A percentile compares a stretch with the other conserved stretches of the same genome.
These are phyloP conservation scores for Haematococcus lacustris DNA, from an alignment of 139 green algal genomes.

Conservation along the genomic window DNA sequence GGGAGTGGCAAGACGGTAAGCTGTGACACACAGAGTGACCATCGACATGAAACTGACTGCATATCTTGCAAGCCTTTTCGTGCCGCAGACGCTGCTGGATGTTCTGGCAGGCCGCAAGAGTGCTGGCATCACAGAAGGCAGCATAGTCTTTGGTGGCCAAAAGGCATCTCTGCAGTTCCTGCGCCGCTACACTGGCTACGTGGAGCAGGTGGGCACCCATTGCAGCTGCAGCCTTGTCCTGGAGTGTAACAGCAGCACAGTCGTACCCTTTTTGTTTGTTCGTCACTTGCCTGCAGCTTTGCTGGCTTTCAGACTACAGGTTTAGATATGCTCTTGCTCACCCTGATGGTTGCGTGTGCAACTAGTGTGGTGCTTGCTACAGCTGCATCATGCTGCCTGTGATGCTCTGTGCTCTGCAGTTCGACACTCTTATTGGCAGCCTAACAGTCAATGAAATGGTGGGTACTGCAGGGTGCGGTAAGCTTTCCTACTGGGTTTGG, in stretches of 20 bases:
- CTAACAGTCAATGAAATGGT: constrained; percentile 63
- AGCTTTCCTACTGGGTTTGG: too few species aligned
- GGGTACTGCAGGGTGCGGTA: too few species aligned
- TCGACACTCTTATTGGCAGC: constrained; percentile 58
- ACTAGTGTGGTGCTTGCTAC: too few species aligned
- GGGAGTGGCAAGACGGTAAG: constrained; percentile 61
- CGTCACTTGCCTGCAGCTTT: too few species aligned
- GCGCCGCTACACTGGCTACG: constrained; percentile 68
- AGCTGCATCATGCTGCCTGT: too few species aligned
- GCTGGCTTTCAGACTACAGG: too few species aligned
- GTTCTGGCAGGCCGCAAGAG: constrained; percentile 46
- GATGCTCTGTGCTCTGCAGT: too few species aligned
- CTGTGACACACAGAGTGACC: too few species aligned
- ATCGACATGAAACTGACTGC: neutral
- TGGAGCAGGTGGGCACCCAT: constrained; percentile 16
- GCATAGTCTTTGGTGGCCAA: constrained; percentile 61
- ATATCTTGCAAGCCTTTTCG: neutral
- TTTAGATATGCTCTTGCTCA: too few species aligned
- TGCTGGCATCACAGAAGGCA: constrained; percentile 33
- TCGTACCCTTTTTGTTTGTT: too few species aligned
- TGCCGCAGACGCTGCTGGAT: constrained; percentile 10
- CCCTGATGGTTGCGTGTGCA: too few species aligned
- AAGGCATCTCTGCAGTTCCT: constrained; percentile 56
- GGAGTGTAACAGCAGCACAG: neutral
- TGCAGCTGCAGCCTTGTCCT: neutral